A percentile compares a stretch with the other conserved stretches of the same genome.
These are phyloP conservation scores for Cerrena zonata DNA, from an alignment of 1,284 basidiomycete genomes.

Conservation along the genomic window DNA sequence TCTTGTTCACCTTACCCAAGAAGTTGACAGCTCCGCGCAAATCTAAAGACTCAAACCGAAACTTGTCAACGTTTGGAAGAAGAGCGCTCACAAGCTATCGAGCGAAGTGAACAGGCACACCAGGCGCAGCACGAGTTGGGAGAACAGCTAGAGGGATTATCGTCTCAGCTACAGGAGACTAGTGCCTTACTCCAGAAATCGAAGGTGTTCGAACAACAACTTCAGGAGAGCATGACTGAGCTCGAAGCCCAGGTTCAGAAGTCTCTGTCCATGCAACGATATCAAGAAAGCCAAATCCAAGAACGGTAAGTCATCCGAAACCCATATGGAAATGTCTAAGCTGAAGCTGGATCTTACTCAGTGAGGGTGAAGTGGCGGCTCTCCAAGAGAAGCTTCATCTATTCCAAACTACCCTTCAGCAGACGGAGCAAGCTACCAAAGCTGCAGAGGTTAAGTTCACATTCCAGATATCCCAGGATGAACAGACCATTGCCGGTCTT, in stretches of 20 bases:
- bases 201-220: constrained; percentile 42
- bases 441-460: constrained; percentile 59
- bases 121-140: constrained; percentile 23
- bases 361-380: constrained; percentile 40
- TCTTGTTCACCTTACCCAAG: constrained; percentile 18
- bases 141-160: constrained; percentile 24
- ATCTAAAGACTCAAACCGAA: constrained; percentile 35
- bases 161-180: constrained; percentile 24
- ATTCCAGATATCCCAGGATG: constrained; percentile 57
- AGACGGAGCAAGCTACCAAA: constrained; percentile 53
- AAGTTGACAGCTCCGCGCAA: constrained; percentile 23
- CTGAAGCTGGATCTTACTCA: constrained; percentile 22
- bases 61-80: constrained; percentile 21
- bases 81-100: constrained; percentile 8
- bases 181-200: constrained; percentile 22
- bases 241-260: constrained; percentile 63
- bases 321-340: constrained; percentile 1
- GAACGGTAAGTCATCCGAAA: constrained; percentile 41
- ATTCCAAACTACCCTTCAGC: constrained; percentile 38
- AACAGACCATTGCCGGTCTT: constrained; percentile 52
- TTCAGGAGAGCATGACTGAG: constrained; percentile 51
- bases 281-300: constrained; percentile 54
- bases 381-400: constrained; percentile 46
- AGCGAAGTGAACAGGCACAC: constrained; percentile 20
- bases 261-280: constrained; percentile 49